A percentile compares a stretch with the other conserved stretches of the same genome.
These are phyloP conservation scores for Tylopilus vinaceipallidus DNA, from an alignment of 768 basidiomycete species.

Conservation along the genomic window DNA sequence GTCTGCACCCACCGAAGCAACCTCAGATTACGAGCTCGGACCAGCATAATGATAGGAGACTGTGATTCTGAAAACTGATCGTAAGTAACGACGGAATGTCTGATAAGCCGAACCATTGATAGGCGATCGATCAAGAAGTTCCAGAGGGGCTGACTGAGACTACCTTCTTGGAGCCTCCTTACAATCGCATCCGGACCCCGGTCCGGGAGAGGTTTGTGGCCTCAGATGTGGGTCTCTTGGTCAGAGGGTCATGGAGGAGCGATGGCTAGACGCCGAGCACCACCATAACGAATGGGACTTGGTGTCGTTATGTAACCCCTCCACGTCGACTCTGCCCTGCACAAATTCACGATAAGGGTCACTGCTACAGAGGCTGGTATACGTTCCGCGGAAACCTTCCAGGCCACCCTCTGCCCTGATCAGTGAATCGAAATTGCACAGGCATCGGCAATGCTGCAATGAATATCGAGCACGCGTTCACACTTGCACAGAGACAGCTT, in stretches of 20 bases:
- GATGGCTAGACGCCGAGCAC: not conserved
- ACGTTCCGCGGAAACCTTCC: not conserved
- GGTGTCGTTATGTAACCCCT: not conserved
- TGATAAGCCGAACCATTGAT: not conserved
- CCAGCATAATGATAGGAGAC: too few species aligned
- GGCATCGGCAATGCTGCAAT: not conserved
- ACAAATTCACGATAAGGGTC: conserved; percentile 1
- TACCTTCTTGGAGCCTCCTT: not conserved
- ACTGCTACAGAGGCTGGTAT: not conserved
- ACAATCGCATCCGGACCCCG: not conserved
- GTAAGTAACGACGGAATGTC: not conserved
- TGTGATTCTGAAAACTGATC: not conserved
- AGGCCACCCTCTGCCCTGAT: conserved; percentile 6
- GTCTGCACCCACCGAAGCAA: not conserved
- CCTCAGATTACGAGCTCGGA: not conserved
- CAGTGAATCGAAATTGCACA: not conserved
- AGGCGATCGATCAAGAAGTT: not conserved
- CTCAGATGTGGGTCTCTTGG: not conserved
- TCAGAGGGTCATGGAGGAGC: not conserved
- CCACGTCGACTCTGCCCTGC: too few species aligned
- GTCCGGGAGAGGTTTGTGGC: not conserved
- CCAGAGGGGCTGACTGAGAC: not conserved
- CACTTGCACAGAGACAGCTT: not conserved
- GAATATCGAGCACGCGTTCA: conserved; percentile 1
- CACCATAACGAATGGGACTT: not conserved